Evolutionary conservation across 2,329 filamentous ascomycete species (phyloP), one percentile per base, ranked within the genome.

Genomic region (Paraphaeosphaeria sporulosa): DNA sequence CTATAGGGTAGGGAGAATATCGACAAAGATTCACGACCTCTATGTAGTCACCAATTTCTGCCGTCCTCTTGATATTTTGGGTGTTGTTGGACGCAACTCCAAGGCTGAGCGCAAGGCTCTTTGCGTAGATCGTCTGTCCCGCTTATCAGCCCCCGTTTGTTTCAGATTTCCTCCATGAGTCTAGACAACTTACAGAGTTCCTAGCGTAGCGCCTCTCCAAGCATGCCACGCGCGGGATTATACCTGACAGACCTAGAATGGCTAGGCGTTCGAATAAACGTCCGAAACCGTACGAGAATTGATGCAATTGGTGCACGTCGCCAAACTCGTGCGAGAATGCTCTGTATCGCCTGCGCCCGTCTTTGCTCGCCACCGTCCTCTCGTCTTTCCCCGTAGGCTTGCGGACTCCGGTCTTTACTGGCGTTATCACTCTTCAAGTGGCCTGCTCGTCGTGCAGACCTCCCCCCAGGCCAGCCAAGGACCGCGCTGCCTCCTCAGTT

Each of bases 401-500:
- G 23, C 44, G 23, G 44, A 30, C 44, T n/a, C 30, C 23, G 44
- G 44, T 47, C 23, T 47, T 19, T 30, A 12, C 8, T 44, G 42
- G 23, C 42, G 2, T 44, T 44, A 23, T 8, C 19, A 4, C 42
- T 44, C 19, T 21, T 27, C 44, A 17, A 27, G 44, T 47, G 3
- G 23, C 12, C 27, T 47, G 23, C 15, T 47, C 19, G 23, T 30
- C 27, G 44, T 47, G 23, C 5, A 40, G 15, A 40, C 4, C 38
- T 32, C 38, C n/a, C 17, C 6, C 17, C 38, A 30, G 23, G 19
- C 44, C 23, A 47, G 12, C 15, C 44, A 27, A 27, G 44, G 44
- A 21, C 23, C 44, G 44, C 44, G 27, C 44, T 47, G 44, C 44
- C 44, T 47, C 44, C 23, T 47, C 44, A 47, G 44, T 30, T 47